A percentile compares a stretch with the other conserved stretches of the same genome.
Evolutionary conservation across 192 early-diverging fungal genomes (phyloP).

Genomic region (Backusella parvicylindrica): DNA sequence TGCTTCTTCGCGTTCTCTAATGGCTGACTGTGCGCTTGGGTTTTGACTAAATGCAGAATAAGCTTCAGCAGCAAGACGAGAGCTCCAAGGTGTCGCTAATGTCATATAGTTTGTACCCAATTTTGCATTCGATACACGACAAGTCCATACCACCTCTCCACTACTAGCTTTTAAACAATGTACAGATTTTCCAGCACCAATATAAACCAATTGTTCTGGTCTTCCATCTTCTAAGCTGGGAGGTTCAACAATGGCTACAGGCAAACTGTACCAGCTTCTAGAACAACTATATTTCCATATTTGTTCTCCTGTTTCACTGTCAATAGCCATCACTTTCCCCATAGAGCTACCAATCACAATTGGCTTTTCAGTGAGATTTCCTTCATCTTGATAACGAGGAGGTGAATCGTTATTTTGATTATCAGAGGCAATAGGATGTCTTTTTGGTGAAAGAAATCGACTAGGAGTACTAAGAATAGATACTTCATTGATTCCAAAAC

Average conservation of each 20-base stretch:
- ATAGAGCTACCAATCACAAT: slow-evolving; percentile 9
- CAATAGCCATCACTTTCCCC: slow-evolving; percentile 20
- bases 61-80: slow-evolving; percentile 12
- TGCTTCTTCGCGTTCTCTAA: background rate
- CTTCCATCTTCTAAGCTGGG: background rate
- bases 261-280: slow-evolving; percentile 15
- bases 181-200: slow-evolving; percentile 17
- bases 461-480: slow-evolving; percentile 13
- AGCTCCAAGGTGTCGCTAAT: slow-evolving; percentile 21
- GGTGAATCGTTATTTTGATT: background rate
- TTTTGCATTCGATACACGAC: background rate
- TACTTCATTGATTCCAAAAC: slow-evolving; percentile 21
- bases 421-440: background rate
- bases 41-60: slow-evolving; percentile 7
- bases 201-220: slow-evolving; percentile 2
- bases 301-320: slow-evolving; percentile 6
- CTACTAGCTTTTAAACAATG: slow-evolving; percentile 6
- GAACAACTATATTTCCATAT: slow-evolving; percentile 25
- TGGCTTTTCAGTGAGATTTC: background rate
- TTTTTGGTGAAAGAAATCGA: background rate
- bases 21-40: background rate
- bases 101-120: slow-evolving; percentile 8
- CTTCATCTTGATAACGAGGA: background rate
- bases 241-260: slow-evolving; percentile 13
- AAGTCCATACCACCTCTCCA: slow-evolving; percentile 10